Conservation (phyloP, 768 basidiomycete species). For the Boletus tylopilopsis region DNA sequence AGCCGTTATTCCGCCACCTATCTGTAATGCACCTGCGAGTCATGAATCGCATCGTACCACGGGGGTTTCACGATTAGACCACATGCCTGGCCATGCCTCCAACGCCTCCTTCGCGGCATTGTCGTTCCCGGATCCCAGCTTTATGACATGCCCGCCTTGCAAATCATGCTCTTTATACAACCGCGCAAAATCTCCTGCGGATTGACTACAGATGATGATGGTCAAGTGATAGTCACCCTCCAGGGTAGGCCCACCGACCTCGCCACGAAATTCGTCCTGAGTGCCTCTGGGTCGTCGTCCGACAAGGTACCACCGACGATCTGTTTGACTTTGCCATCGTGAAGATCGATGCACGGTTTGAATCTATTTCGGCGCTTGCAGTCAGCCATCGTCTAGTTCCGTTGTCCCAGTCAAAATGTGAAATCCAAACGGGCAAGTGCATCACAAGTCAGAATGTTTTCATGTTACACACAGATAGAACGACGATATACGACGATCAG, state of each 20-base stretch:
- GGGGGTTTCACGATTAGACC: conserved; percentile 2
- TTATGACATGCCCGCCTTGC: conserved; percentile 92
- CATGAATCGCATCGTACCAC: conserved; percentile 1
- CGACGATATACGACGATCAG: conserved; percentile 29
- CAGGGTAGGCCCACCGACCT: conserved; percentile 43
- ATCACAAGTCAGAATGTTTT: neutral
- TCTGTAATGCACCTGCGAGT: conserved; percentile 67
- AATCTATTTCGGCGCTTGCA: conserved; percentile 47
- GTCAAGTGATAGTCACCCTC: conserved; percentile 2
- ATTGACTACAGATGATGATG: conserved; percentile 48
- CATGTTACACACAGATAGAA: conserved; percentile 9
- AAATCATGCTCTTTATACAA: conserved; percentile 71
- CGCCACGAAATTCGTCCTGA: conserved; percentile 90
- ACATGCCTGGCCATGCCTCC: conserved; percentile 72
- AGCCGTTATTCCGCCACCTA: conserved; percentile 90
- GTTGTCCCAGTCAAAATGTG: neutral
- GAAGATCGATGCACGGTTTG: conserved; percentile 95
- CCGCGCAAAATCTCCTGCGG: conserved; percentile 73
- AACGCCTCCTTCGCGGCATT: conserved; percentile 84
- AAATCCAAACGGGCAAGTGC: neutral
- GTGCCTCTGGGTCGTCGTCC: conserved; percentile 50
- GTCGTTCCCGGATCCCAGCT: conserved; percentile 89
- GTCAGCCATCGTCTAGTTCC: conserved; percentile 15
- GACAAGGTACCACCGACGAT: conserved; percentile 95
- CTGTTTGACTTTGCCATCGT: conserved; percentile 95